Conservation (phyloP, 352 stramenopile species). For the Globisporangium viniferum region DNA sequence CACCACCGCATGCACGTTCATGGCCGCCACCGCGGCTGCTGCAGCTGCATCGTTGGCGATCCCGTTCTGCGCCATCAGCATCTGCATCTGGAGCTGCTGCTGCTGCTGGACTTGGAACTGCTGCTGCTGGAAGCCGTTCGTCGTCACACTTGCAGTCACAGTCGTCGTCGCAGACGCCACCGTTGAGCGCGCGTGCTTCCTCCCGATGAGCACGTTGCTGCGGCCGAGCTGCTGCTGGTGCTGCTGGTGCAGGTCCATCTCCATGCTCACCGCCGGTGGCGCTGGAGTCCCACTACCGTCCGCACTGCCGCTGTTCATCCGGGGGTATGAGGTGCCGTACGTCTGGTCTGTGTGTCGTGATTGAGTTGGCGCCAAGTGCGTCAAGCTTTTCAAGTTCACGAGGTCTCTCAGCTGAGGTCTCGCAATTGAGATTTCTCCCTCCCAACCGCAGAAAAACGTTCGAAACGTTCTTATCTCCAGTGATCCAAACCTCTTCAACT, state of each 20-base stretch:
- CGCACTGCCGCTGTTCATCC: not conserved
- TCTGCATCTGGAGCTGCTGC: constrained; percentile 20
- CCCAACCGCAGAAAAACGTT: not conserved
- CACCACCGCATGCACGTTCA: constrained; percentile 4
- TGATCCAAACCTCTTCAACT: not conserved
- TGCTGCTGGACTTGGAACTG: constrained; percentile 9
- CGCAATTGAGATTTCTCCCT: not conserved
- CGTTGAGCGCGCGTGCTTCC: constrained; percentile 21
- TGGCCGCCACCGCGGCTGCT: constrained; percentile 11
- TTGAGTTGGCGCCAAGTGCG: not conserved
- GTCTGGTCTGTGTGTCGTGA: no score
- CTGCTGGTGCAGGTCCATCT: constrained; percentile 7
- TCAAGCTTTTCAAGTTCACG: not conserved
- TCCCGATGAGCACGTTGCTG: constrained; percentile 10
- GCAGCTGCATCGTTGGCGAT: constrained; percentile 4
- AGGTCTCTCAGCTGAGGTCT: not conserved
- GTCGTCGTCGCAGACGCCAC: not conserved
- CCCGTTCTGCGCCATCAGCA: constrained; percentile 18
- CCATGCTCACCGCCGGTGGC: not conserved
- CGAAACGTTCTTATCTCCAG: constrained; percentile 1
- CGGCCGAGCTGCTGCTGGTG: constrained; percentile 6
- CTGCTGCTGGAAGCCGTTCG: constrained; percentile 11
- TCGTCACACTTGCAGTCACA: not conserved
- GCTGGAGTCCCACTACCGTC: not conserved
- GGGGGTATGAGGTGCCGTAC: not conserved